phyloP scores from a whole-genome alignment of 768 basidiomycete genomes.

The Daedaleopsis sinensis region DNA sequence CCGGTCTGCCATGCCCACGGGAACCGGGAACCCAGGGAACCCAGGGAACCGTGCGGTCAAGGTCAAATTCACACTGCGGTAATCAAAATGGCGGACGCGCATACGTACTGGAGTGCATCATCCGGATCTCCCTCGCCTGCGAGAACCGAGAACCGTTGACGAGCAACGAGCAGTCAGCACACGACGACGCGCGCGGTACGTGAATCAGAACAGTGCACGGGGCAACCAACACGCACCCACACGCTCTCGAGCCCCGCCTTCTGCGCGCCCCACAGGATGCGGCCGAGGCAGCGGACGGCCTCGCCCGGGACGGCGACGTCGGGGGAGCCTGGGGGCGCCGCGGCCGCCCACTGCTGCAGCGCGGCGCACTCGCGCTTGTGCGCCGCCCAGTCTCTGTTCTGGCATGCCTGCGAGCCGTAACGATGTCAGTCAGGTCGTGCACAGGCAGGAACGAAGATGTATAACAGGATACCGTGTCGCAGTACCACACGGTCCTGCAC shows the following conservation, averaged over 20 bases:
- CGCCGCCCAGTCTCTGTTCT: constrained; percentile 68
- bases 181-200: background rate
- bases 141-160: too few relatives aligned
- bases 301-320: constrained; percentile 66
- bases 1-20: constrained; percentile 60
- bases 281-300: constrained; percentile 76
- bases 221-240: constrained; percentile 59
- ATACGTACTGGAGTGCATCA: constrained; percentile 59
- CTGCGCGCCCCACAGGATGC: constrained; percentile 69
- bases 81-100: background rate
- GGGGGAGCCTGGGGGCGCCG: constrained; percentile 51
- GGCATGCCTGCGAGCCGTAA: constrained; percentile 77
- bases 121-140: constrained; percentile 65
- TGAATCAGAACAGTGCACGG: too few relatives aligned
- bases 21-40: too few relatives aligned
- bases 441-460: too few relatives aligned
- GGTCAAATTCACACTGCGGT: background rate
- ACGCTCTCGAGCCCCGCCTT: constrained; percentile 53
- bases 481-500: constrained; percentile 77
- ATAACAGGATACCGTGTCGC: constrained; percentile 75
- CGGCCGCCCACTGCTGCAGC: constrained; percentile 56
- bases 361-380: constrained; percentile 84
- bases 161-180: too few relatives aligned
- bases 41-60: constrained; percentile 3
- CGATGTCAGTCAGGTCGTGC: background rate